These are phyloP conservation scores for Scenedesmus sp. DNA, from an alignment of 163 green algal genomes.

Conservation along the genomic window DNA sequence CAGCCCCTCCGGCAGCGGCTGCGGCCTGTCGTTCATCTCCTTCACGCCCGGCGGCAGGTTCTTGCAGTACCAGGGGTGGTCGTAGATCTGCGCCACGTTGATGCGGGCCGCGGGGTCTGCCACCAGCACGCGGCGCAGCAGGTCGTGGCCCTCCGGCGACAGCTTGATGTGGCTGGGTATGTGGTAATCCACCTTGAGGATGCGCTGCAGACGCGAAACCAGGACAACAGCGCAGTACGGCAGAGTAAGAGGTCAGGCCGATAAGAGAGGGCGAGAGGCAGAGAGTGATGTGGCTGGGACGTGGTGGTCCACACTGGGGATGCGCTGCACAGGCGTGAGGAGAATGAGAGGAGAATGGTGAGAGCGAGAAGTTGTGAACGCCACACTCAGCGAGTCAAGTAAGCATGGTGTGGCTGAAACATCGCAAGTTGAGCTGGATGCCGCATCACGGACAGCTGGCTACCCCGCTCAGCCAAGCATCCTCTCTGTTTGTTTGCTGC, in stretches of 20 bases:
- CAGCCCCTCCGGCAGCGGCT: constrained; percentile 77
- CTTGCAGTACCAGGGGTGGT: constrained; percentile 93
- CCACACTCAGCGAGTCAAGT: too few relatives aligned
- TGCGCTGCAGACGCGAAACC: constrained; percentile 73
- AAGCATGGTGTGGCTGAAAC: background rate
- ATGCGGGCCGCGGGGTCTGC: constrained; percentile 89
- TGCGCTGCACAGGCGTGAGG: constrained; percentile 73
- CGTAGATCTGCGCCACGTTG: constrained; percentile 86
- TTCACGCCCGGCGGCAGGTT: constrained; percentile 91
- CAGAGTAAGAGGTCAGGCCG: too few relatives aligned
- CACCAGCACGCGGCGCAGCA: constrained; percentile 81
- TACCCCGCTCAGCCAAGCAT: background rate
- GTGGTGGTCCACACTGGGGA: constrained; percentile 92
- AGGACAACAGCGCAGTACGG: background rate
- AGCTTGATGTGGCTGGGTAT: constrained; percentile 85
- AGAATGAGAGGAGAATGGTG: background rate
- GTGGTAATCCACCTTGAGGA: constrained; percentile 92
- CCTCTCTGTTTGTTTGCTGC: too few relatives aligned
- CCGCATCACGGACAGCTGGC: background rate
- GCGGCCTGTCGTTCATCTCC: constrained; percentile 94
- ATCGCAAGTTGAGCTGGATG: too few relatives aligned
- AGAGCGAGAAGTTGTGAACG: too few relatives aligned
- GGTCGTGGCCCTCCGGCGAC: constrained; percentile 81
- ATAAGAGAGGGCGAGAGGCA: background rate
- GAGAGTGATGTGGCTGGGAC: constrained; percentile 65